Evolutionary conservation across 2,329 filamentous ascomycete genomes (phyloP).

Genomic region (Aspergillus fischeri): DNA sequence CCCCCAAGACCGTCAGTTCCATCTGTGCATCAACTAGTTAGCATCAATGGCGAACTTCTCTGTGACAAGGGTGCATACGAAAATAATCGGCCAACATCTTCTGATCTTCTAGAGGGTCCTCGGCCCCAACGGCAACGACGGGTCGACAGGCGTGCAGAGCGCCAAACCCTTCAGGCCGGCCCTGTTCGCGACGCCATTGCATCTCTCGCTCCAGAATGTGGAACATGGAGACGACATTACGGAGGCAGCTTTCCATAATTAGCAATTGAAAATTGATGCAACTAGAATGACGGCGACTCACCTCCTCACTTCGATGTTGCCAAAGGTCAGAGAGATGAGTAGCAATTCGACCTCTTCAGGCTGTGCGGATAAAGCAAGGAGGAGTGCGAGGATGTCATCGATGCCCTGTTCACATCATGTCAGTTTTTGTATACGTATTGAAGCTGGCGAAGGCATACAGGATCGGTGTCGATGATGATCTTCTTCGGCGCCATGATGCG

Average conservation of each 20-base stretch:
- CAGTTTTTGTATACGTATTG: not conserved
- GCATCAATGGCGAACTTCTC: not conserved
- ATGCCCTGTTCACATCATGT: slow-evolving; percentile 53
- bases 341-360: slow-evolving; percentile 81
- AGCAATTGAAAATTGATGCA: not conserved
- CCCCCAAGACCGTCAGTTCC: slow-evolving; percentile 73
- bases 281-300: slow-evolving; percentile 33
- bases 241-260: slow-evolving; percentile 61
- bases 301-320: slow-evolving; percentile 85
- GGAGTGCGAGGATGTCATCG: slow-evolving; percentile 84
- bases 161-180: slow-evolving; percentile 66
- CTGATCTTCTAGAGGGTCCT: slow-evolving; percentile 80
- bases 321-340: slow-evolving; percentile 86
- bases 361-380: slow-evolving; percentile 77
- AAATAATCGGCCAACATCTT: slow-evolving; percentile 80
- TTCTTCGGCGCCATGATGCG: slow-evolving; percentile 61
- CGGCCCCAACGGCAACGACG: slow-evolving; percentile 79
- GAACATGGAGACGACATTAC: slow-evolving; percentile 86
- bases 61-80: slow-evolving; percentile 53
- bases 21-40: slow-evolving; percentile 46
- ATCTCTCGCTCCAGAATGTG: slow-evolving; percentile 87
- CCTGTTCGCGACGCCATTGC: slow-evolving; percentile 70
- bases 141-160: slow-evolving; percentile 70
- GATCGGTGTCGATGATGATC: slow-evolving; percentile 96
- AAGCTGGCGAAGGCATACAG: slow-evolving; percentile 49